These are phyloP conservation scores for Exophiala alcalophila DNA, from an alignment of 2,329 filamentous ascomycete species.

Conservation along the genomic window DNA sequence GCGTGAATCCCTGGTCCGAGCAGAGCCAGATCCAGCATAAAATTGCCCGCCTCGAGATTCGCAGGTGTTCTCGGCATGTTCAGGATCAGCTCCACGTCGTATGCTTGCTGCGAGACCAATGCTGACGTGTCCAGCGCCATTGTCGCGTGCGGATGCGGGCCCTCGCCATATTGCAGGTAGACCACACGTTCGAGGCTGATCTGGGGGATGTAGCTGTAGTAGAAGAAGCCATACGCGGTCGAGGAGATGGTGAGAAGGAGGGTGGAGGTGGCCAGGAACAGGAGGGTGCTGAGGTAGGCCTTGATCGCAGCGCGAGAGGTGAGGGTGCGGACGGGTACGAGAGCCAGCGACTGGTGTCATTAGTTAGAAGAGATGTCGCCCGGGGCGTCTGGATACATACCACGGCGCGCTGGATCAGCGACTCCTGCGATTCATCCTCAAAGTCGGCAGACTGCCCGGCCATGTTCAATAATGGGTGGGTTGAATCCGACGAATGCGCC, in stretches of 20 bases:
- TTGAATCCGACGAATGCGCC: too few species aligned
- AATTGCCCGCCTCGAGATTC: constrained; percentile 80
- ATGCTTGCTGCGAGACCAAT: constrained; percentile 70
- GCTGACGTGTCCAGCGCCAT: constrained; percentile 45
- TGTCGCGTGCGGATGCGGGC: constrained; percentile 53
- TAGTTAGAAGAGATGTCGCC: background rate
- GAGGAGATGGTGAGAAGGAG: constrained; percentile 58
- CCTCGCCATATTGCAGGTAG: constrained; percentile 56
- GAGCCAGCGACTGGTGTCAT: constrained; percentile 48
- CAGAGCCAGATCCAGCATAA: constrained; percentile 83
- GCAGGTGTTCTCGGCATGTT: constrained; percentile 72
- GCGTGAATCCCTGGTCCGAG: constrained; percentile 40
- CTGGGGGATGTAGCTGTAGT: constrained; percentile 65
- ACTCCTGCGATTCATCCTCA: constrained; percentile 9
- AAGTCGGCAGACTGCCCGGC: constrained; percentile 6
- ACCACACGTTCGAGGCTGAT: constrained; percentile 61
- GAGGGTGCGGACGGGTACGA: constrained; percentile 54
- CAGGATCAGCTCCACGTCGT: constrained; percentile 76
- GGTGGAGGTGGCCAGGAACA: constrained; percentile 53
- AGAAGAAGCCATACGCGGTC: constrained; percentile 64
- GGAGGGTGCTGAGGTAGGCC: constrained; percentile 60
- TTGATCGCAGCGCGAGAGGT: constrained; percentile 61
- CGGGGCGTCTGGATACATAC: constrained; percentile 7
- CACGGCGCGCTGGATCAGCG: constrained; percentile 16
- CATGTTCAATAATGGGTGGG: too few species aligned